These are phyloP conservation scores for Trichosanthes cucumerina DNA, from an alignment of 306 rosid genomes.

Conservation along the genomic window DNA sequence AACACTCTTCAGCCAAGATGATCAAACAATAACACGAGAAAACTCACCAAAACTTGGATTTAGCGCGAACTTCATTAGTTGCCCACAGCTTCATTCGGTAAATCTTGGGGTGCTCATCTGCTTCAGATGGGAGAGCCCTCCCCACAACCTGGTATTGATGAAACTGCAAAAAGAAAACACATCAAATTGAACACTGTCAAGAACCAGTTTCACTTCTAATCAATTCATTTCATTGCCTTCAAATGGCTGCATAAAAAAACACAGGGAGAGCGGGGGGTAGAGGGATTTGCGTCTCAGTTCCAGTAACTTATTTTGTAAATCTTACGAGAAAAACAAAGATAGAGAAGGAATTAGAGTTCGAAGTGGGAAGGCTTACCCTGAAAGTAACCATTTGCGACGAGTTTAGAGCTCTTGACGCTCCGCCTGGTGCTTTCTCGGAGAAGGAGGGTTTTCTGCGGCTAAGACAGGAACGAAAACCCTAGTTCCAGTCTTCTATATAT, in stretches of 20 bases:
- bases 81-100: conserved; percentile 97
- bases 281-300: not conserved
- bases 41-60: conserved; percentile 79
- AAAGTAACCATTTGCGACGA: conserved; percentile 3
- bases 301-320: not conserved
- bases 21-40: not conserved
- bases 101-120: conserved; percentile 69
- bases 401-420: not conserved
- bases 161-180: conserved; percentile 31
- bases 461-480: not conserved
- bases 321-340: not conserved
- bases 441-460: not conserved
- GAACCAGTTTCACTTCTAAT: not conserved
- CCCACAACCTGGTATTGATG: conserved; percentile 95
- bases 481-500: not conserved
- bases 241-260: not conserved
- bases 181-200: not conserved
- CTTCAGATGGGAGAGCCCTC: conserved; percentile 69
- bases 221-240: not conserved
- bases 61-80: conserved; percentile 91
- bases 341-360: not conserved
- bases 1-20: not conserved
- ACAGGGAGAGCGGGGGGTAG: not conserved
- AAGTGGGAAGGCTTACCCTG: not conserved
- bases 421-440: not conserved